These are phyloP conservation scores for Tuber melanosporum DNA, from an alignment of 495 filamentous ascomycete species.

Conservation along the genomic window DNA sequence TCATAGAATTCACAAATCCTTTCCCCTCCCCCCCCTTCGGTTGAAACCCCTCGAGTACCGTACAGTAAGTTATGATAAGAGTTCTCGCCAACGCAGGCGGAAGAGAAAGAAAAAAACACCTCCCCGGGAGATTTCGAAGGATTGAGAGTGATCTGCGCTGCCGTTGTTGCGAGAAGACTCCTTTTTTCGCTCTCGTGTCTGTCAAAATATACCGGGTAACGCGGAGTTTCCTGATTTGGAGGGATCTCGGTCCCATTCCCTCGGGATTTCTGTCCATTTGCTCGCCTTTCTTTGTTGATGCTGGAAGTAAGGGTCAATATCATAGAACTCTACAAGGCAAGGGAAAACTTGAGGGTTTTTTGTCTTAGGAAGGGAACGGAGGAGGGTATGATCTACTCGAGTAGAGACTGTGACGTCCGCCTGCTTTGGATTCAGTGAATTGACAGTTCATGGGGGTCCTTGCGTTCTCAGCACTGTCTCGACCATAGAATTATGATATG, in stretches of 20 bases:
- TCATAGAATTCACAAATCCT: background rate
- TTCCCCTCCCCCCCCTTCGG: background rate
- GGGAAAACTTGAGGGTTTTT: background rate
- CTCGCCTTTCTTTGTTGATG: background rate
- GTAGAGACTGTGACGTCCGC: background rate
- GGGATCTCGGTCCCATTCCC: background rate
- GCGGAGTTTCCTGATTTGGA: background rate
- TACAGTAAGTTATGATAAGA: background rate
- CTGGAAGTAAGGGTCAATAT: background rate
- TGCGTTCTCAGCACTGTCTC: background rate
- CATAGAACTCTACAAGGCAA: background rate
- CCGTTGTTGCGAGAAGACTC: background rate
- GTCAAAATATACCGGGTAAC: background rate
- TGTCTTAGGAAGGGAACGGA: background rate
- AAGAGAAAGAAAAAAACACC: background rate
- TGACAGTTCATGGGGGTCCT: background rate
- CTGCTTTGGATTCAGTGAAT: background rate
- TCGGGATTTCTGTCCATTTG: background rate
- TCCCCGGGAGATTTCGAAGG: background rate
- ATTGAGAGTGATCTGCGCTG: background rate
- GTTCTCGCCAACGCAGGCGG: background rate
- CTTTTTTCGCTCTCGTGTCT: background rate
- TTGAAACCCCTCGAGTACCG: background rate
- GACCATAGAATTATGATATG: background rate
- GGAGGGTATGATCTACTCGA: background rate